Conservation (phyloP, 176 grass and related monocot genomes). For the Cenchrus fungigraminus region DNA sequence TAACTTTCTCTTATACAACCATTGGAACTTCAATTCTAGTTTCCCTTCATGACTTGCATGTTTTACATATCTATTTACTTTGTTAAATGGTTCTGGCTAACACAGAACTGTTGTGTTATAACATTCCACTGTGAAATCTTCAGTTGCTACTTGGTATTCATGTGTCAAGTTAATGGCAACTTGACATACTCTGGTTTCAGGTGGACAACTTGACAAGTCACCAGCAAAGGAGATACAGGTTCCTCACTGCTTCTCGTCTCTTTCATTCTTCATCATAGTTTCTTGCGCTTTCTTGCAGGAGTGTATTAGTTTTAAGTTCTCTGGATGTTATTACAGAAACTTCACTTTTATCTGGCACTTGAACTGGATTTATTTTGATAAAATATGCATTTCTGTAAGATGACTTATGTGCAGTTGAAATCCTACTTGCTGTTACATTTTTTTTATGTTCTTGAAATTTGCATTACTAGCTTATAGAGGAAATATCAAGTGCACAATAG, state of each 20-base stretch:
- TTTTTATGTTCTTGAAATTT: neutral
- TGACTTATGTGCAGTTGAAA: constrained; percentile 5
- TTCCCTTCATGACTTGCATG: constrained; percentile 12
- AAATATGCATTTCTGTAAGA: neutral
- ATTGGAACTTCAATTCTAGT: constrained; percentile 18
- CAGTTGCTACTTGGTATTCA: constrained; percentile 9
- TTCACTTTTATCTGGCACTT: neutral
- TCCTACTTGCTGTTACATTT: neutral
- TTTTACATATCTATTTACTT: constrained; percentile 22
- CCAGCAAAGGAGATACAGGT: constrained; percentile 49
- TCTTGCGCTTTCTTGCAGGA: constrained; percentile 8
- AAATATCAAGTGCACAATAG: neutral
- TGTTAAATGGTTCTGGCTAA: constrained; percentile 1
- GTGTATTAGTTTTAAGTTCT: neutral
- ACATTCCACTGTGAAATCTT: constrained; percentile 10
- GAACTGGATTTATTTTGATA: neutral
- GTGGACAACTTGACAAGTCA: constrained; percentile 25
- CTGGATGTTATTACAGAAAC: constrained; percentile 7
- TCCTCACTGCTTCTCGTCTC: neutral
- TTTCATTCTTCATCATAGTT: constrained; percentile 13
- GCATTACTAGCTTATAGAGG: neutral
- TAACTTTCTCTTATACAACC: constrained; percentile 15
- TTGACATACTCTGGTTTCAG: constrained; percentile 35
- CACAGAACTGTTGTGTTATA: neutral
- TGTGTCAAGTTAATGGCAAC: constrained; percentile 23